These are phyloP conservation scores for Tetracladium maxilliforme DNA, from an alignment of 2,329 filamentous ascomycete species.

Conservation along the genomic window DNA sequence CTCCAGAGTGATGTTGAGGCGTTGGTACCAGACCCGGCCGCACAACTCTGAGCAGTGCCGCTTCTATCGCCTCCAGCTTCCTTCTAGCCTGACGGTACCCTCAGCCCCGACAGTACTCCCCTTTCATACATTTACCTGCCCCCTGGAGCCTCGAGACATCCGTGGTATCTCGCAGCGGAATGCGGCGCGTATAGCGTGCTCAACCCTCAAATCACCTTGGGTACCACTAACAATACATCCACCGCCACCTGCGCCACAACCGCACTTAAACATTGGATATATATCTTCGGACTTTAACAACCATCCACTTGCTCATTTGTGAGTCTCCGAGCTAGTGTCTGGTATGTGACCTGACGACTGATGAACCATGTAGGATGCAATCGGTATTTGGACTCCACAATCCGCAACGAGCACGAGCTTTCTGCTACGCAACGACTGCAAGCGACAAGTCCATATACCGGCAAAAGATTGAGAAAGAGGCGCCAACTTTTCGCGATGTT, in stretches of 20 bases:
- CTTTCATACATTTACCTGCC: conserved; percentile 96
- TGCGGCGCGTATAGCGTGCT: conserved; percentile 81
- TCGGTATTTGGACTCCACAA: conserved; percentile 93
- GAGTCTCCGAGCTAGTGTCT: conserved; percentile 13
- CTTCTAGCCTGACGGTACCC: conserved; percentile 59
- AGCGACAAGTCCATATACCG: conserved; percentile 85
- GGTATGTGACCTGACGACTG: conserved; percentile 2
- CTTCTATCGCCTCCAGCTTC: conserved; percentile 62
- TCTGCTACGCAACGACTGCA: conserved; percentile 88
- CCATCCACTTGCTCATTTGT: conserved; percentile 84
- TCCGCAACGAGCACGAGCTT: conserved; percentile 57
- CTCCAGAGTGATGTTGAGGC: conserved; percentile 62
- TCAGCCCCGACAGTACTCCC: conserved; percentile 87
- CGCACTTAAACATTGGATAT: conserved; percentile 84
- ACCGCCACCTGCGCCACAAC: conserved; percentile 71
- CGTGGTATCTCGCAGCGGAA: conserved; percentile 92
- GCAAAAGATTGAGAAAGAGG: conserved; percentile 82
- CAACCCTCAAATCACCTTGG: conserved; percentile 78
- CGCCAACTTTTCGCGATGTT: conserved; percentile 80
- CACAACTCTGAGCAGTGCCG: too few species aligned
- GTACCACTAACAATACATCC: conserved; percentile 65
- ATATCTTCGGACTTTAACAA: conserved; percentile 99
- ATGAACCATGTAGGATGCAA: conserved; percentile 53
- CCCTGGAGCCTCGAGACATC: conserved; percentile 80
- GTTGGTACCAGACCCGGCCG: conserved; percentile 86